A percentile compares a stretch with the other conserved stretches of the same genome.
These are phyloP conservation scores for Aspergillus taichungensis DNA, from an alignment of 495 filamentous ascomycete species.

Conservation along the genomic window DNA sequence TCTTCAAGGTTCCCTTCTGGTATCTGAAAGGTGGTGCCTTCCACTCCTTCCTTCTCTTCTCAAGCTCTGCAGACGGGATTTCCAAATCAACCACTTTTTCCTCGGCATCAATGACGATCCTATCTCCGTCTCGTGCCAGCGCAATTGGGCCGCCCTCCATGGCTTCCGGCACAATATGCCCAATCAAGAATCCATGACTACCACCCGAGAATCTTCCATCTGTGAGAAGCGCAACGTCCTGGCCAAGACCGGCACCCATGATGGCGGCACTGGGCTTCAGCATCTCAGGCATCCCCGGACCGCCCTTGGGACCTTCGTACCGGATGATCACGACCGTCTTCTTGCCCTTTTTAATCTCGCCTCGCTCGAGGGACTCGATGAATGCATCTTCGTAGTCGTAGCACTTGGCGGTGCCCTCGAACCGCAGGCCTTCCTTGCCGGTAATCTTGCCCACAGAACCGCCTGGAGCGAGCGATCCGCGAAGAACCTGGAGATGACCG, in stretches of 20 bases:
- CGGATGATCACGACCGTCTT: conserved; percentile 97
- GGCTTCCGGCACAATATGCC: conserved; percentile 49
- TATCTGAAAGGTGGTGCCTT: conserved; percentile 30
- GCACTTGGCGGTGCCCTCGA: conserved; percentile 81
- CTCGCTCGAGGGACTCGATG: conserved; percentile 64
- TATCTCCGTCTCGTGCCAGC: conserved; percentile 46
- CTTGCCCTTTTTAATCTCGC: conserved; percentile 88
- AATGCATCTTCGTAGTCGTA: conserved; percentile 82
- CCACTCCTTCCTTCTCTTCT: conserved; percentile 55
- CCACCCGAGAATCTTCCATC: conserved; percentile 42
- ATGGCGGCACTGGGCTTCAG: conserved; percentile 79
- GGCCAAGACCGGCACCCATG: conserved; percentile 78
- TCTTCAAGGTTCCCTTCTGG: conserved; percentile 78
- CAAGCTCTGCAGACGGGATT: conserved; percentile 40
- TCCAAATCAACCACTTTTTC: conserved; percentile 42
- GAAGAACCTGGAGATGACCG: conserved; percentile 94
- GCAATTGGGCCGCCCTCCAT: conserved; percentile 50
- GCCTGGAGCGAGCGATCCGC: conserved; percentile 81
- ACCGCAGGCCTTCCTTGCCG: conserved; percentile 84
- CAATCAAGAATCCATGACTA: conserved; percentile 47
- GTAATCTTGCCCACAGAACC: conserved; percentile 97
- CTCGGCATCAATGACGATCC: conserved; percentile 47
- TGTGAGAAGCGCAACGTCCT: conserved; percentile 46
- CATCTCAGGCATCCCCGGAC: conserved; percentile 97
- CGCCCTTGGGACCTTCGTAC: conserved; percentile 92